Conservation (phyloP, 1,284 basidiomycete species). For the Mixia osmundae region DNA sequence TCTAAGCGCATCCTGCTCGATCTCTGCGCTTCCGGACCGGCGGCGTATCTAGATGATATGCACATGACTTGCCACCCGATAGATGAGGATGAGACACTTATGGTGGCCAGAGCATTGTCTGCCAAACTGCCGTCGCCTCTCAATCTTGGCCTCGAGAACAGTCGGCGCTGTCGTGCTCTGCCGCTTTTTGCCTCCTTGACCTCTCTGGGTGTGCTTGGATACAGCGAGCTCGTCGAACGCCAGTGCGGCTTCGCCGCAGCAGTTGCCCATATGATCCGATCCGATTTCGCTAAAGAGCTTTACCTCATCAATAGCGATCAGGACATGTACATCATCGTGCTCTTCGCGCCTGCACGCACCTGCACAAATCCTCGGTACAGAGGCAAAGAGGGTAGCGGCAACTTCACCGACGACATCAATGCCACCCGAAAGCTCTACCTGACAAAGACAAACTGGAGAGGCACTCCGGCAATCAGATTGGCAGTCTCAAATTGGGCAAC, state of each 20-base stretch:
- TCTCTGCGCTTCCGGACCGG: slow-evolving; percentile 22
- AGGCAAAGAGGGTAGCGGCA: no score
- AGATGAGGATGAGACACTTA: not conserved
- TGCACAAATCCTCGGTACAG: no score
- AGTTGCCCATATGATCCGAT: slow-evolving; percentile 19
- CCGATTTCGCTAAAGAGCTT: no score
- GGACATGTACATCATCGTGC: no score
- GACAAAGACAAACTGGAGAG: no score
- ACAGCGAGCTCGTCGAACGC: slow-evolving; percentile 23
- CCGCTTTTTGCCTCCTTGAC: slow-evolving; percentile 28
- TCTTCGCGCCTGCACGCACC: no score
- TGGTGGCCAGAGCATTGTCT: not conserved
- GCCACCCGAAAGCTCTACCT: no score
- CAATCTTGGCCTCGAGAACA: slow-evolving; percentile 28
- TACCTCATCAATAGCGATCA: no score
- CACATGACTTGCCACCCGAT: slow-evolving; percentile 1
- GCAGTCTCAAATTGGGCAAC: no score
- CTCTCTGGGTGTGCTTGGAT: slow-evolving; percentile 26
- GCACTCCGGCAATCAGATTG: no score
- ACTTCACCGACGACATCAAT: no score
- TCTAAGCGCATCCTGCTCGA: slow-evolving; percentile 17
- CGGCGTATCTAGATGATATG: slow-evolving; percentile 22
- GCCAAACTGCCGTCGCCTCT: slow-evolving; percentile 22
- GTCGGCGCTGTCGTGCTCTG: slow-evolving; percentile 28
- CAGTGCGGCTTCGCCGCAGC: slow-evolving; percentile 26